Conservation (phyloP, 2,329 filamentous ascomycete genomes). For the Paecilomyces niveus region DNA sequence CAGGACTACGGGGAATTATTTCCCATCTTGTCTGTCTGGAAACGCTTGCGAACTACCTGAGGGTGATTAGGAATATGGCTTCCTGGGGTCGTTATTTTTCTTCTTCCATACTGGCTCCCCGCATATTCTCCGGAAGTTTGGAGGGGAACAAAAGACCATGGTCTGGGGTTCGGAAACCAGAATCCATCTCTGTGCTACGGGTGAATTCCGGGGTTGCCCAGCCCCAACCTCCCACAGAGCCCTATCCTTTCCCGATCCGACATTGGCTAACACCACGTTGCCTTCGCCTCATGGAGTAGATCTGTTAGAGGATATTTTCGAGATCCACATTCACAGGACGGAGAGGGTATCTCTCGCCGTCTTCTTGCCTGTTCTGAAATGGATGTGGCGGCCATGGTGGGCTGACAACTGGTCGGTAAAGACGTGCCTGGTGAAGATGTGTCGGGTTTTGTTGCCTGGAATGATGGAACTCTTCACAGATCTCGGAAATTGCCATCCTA, state of each 20-base stretch:
- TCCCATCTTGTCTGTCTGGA: background rate
- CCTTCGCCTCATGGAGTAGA: background rate
- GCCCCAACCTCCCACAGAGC: background rate
- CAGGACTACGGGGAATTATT: background rate
- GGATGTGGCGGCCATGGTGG: background rate
- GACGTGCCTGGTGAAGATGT: background rate
- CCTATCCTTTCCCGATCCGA: background rate
- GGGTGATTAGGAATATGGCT: background rate
- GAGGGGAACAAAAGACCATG: background rate
- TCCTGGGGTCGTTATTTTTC: background rate
- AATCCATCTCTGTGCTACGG: slow-evolving; percentile 10
- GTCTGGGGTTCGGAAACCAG: slow-evolving; percentile 15
- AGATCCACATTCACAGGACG: background rate
- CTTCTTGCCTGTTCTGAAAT: background rate
- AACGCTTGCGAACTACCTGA: background rate
- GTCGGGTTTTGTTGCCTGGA: background rate
- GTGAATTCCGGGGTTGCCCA: background rate
- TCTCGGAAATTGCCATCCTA: background rate
- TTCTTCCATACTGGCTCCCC: background rate
- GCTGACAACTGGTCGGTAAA: background rate
- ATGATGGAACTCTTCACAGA: background rate
- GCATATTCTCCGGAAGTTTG: background rate
- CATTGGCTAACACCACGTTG: background rate
- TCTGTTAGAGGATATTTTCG: background rate
- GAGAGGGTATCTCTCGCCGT: background rate